phyloP scores from a whole-genome alignment of 2,329 filamentous ascomycete genomes.

The Diaporthe ampelina region DNA sequence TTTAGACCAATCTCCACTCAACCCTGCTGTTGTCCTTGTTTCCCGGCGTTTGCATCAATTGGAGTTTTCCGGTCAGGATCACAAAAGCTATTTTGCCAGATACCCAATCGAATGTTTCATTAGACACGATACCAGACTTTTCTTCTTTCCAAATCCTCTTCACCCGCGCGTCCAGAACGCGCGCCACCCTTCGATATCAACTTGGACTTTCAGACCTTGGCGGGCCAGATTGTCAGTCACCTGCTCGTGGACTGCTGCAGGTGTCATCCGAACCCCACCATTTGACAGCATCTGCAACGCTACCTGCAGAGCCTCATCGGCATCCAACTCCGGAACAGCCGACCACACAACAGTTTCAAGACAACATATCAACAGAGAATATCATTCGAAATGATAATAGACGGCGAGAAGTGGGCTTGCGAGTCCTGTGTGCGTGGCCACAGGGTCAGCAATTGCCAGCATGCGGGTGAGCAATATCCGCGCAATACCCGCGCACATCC shows the following conservation, averaged over 20 bases:
- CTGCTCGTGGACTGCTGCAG: slow-evolving; percentile 37
- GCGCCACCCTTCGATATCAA: slow-evolving; percentile 12
- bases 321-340: slow-evolving; percentile 1
- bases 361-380: neutral
- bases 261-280: slow-evolving; percentile 36
- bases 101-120: slow-evolving; percentile 48
- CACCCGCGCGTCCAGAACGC: slow-evolving; percentile 20
- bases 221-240: slow-evolving; percentile 22
- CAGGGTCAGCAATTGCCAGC: slow-evolving; percentile 98
- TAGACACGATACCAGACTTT: slow-evolving; percentile 43
- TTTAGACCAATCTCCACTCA: slow-evolving; percentile 51
- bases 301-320: slow-evolving; percentile 8
- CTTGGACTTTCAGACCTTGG: slow-evolving; percentile 4
- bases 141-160: slow-evolving; percentile 35
- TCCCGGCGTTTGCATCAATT: slow-evolving; percentile 44
- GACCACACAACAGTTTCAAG: neutral
- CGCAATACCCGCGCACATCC: slow-evolving; percentile 44
- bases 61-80: slow-evolving; percentile 47
- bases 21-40: slow-evolving; percentile 46
- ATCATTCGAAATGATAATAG: slow-evolving; percentile 77
- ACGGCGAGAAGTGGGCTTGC: slow-evolving; percentile 98
- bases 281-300: slow-evolving; percentile 34
- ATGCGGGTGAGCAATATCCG: slow-evolving; percentile 79
- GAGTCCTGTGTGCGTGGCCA: slow-evolving; percentile 98
- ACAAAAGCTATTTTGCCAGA: slow-evolving; percentile 43